Conservation (phyloP, 2,329 filamentous ascomycete genomes). For the Cordyceps militaris region DNA sequence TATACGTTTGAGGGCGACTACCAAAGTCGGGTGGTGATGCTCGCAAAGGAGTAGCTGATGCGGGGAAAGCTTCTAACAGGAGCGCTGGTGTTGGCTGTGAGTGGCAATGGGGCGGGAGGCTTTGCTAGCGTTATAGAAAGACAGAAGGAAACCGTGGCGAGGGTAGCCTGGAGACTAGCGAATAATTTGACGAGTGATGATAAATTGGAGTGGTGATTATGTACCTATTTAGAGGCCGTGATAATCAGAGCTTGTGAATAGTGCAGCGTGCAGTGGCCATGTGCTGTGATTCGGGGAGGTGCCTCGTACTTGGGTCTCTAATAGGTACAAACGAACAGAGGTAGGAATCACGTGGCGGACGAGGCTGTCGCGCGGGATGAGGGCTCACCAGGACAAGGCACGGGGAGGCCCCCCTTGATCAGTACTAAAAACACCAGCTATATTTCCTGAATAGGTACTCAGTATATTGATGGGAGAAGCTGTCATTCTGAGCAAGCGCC, state of each 20-base stretch:
- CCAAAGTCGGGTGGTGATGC: conserved; percentile 48
- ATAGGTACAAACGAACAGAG: too few species aligned
- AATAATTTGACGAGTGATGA: too few species aligned
- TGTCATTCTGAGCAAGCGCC: background rate
- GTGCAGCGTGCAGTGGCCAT: too few species aligned
- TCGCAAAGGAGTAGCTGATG: conserved; percentile 34
- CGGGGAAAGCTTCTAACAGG: background rate
- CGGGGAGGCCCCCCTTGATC: conserved; percentile 1
- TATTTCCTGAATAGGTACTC: background rate
- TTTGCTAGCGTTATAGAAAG: too few species aligned
- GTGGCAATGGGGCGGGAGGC: background rate
- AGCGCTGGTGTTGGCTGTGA: too few species aligned
- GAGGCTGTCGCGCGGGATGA: background rate
- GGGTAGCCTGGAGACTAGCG: too few species aligned
- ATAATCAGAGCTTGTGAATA: too few species aligned
- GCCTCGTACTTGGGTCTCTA: too few species aligned
- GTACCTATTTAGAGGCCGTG: too few species aligned
- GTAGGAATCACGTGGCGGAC: background rate
- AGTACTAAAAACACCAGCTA: background rate
- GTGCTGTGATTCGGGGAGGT: too few species aligned
- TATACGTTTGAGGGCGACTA: conserved; percentile 45
- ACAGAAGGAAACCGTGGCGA: background rate
- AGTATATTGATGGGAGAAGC: too few species aligned
- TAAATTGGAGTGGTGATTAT: too few species aligned
- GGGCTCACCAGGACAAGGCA: background rate